phyloP scores from a whole-genome alignment of 208 protist species.

The Wallacemonas sp. region DNA sequence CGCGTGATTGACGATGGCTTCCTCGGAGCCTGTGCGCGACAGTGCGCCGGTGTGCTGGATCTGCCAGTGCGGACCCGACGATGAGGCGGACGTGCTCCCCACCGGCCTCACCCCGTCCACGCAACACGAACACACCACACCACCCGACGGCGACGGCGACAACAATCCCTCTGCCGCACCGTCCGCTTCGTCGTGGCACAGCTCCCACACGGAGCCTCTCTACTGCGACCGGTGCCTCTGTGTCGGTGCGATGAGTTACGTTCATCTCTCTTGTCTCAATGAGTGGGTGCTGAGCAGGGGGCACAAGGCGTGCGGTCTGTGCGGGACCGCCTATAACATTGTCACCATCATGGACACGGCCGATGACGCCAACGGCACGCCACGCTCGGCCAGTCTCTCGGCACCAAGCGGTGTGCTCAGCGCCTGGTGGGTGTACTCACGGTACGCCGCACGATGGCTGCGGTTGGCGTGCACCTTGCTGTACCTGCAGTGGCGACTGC shows the following conservation, averaged over 20 bases:
- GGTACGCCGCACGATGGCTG: not conserved
- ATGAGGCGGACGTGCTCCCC: not conserved
- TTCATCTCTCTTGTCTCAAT: constrained; percentile 1
- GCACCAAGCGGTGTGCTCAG: not conserved
- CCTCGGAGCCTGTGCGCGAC: not conserved
- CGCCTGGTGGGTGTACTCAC: not conserved
- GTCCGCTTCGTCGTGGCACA: not conserved
- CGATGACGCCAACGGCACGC: not conserved
- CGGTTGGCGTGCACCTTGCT: not conserved
- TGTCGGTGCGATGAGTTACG: not conserved
- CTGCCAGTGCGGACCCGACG: not conserved
- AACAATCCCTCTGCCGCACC: not conserved
- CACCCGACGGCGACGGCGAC: not conserved
- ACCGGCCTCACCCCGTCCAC: not conserved
- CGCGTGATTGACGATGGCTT: no score
- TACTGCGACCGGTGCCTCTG: constrained; percentile 4
- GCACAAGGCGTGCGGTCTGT: constrained; percentile 4
- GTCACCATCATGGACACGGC: not conserved
- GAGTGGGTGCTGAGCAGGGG: not conserved
- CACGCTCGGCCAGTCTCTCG: not conserved
- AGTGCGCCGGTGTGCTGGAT: constrained; percentile 5
- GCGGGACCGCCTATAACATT: constrained; percentile 4
- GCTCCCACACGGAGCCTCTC: not conserved
- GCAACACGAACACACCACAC: no score
- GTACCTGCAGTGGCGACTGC: not conserved